Evolutionary conservation across 495 filamentous ascomycete species (phyloP).

Genomic region (Xylaria scruposa): DNA sequence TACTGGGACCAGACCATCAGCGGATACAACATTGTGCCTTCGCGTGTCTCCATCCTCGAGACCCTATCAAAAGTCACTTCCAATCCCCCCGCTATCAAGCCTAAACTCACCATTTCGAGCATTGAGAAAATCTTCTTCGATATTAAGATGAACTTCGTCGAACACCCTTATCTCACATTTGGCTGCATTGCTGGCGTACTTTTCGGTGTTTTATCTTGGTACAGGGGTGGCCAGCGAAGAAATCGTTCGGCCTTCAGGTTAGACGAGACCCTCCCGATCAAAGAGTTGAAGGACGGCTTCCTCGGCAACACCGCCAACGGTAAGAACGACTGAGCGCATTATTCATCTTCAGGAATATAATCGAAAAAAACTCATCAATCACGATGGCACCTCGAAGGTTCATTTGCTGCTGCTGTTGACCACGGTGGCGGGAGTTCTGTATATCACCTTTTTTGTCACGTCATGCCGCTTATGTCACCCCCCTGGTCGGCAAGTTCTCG

Average conservation of each 20-base stretch:
- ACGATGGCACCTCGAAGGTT: conserved; percentile 31
- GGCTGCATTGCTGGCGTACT: conserved; percentile 64
- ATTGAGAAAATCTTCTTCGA: conserved; percentile 82
- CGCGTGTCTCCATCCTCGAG: conserved; percentile 92
- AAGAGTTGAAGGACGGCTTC: conserved; percentile 60
- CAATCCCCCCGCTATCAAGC: conserved; percentile 78
- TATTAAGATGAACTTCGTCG: conserved; percentile 67
- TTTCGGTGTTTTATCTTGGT: conserved; percentile 57
- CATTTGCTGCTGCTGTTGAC: conserved; percentile 33
- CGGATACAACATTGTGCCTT: conserved; percentile 84
- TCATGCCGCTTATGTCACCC: conserved; percentile 36
- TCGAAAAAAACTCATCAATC: background rate
- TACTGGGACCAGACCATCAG: conserved; percentile 96
- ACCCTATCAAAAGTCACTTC: conserved; percentile 78
- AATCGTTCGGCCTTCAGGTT: conserved; percentile 74
- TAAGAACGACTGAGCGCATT: conserved; percentile 74
- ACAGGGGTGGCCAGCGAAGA: conserved; percentile 63
- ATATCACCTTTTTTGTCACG: conserved; percentile 41
- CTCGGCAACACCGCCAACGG: conserved; percentile 64
- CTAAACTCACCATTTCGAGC: conserved; percentile 83
- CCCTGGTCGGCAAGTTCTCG: conserved; percentile 17
- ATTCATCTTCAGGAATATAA: conserved; percentile 21
- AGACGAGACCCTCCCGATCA: conserved; percentile 70
- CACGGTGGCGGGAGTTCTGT: conserved; percentile 41
- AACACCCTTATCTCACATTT: conserved; percentile 75